Base-by-base conservation (phyloP, 164 flowering plant genomes). In the Magnolia kwangsiensis region DNA sequence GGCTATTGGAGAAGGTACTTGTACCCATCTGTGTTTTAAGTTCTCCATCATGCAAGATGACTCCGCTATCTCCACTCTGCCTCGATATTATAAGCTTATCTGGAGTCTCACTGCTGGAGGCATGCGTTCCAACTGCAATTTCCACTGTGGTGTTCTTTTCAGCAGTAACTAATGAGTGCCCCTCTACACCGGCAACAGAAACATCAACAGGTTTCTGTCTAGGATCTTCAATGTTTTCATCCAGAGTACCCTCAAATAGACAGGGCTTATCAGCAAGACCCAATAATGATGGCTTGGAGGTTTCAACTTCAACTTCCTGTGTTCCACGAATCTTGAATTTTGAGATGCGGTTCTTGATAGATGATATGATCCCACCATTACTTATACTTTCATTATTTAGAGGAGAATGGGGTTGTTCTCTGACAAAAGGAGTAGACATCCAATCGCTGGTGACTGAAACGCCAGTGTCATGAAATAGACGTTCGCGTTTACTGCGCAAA, bases 261-360 rank as follows among this genome's bases (percentile, higher is more conserved):
- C 80, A 74, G 74, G 77, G n/a, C 21, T 65, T 51, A 13, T 74
- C 50, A 73, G 76, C 76, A 75, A 76, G 79, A 68, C 74, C 77
- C 18, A 80, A 76, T 45, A 81, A 73, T 74, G 55, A 74, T 63
- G 75, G 70, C 65, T 76, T 78, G 68, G 86, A 78, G 71, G 61
- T 84, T 63, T 81, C 80, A 74, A 72, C 77, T 78, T 77, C 82
- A 70, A 79, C 82, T 73, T 77, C 82, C 2, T 74, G 61, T 69
- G 73, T 63, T 27, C 83, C 78, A 75, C 73, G 79, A 72, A 72
- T 51, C 65, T 80, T 79, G 4, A 83, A 78, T 80, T 83, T 84
- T 10, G 85, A 85, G 75, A 81, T 83, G 82, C 83, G 85, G 81
- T 79, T 84, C 81, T 78, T 79, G 65, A 81, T 80, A n/a, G 87